A percentile compares a stretch with the other conserved stretches of the same genome.
phyloP scores from a whole-genome alignment of 129 eudicot genomes.

The Kitagawia praeruptora region DNA sequence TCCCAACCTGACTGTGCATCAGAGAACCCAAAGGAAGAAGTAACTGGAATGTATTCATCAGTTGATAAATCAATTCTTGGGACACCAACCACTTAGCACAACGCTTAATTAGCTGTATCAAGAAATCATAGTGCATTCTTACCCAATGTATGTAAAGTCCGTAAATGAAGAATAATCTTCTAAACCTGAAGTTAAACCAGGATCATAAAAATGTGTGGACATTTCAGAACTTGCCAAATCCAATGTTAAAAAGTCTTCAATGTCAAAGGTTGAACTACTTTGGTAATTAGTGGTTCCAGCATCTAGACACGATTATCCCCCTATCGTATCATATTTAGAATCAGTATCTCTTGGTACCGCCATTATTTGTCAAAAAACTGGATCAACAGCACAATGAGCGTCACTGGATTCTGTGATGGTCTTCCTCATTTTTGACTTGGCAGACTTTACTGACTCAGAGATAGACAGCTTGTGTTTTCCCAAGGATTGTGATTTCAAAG shows the following conservation, averaged over 20 bases:
- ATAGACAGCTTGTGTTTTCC: conserved; percentile 56
- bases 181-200: conserved; percentile 56
- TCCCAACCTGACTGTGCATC: background rate
- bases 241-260: conserved; percentile 20
- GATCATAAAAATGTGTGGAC: conserved; percentile 31
- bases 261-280: conserved; percentile 13
- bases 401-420: conserved; percentile 25
- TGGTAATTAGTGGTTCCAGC: conserved; percentile 16
- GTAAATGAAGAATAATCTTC: conserved; percentile 52
- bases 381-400: conserved; percentile 20
- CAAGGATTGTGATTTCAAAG: conserved; percentile 26
- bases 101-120: background rate
- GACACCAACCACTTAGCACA: conserved; percentile 6
- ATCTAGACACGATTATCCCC: conserved; percentile 23
- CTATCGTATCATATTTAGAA: conserved; percentile 19
- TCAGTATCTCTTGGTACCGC: conserved; percentile 17
- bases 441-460: conserved; percentile 40
- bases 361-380: conserved; percentile 26
- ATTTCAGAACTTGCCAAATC: conserved; percentile 11
- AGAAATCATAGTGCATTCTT: conserved; percentile 6
- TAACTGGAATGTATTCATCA: background rate
- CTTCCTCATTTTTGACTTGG: conserved; percentile 61
- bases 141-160: conserved; percentile 67
- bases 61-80: conserved; percentile 14
- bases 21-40: conserved; percentile 8